Conservation (phyloP, 2,329 filamentous ascomycete species). For the Apiospora pterosperma region DNA sequence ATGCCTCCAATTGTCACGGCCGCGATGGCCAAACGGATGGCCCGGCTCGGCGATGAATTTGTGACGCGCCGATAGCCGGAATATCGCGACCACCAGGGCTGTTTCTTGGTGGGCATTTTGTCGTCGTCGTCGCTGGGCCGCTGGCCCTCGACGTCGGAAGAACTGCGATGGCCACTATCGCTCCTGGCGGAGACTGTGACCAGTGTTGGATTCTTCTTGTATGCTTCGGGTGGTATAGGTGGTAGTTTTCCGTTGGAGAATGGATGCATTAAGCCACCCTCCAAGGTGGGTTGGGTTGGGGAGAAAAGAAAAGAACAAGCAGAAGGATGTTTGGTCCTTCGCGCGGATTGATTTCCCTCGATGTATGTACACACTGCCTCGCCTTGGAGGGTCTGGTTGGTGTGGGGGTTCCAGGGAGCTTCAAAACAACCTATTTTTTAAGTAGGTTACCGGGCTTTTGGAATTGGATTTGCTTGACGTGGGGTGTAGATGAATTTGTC, state of each 20-base stretch:
- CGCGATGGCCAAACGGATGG: constrained; percentile 10
- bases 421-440: too few species aligned
- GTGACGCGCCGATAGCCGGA: constrained; percentile 8
- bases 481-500: background rate
- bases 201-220: background rate
- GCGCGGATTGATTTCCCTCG: too few species aligned
- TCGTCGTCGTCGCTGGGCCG: constrained; percentile 4
- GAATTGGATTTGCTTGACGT: background rate
- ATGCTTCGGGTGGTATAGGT: background rate
- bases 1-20: constrained; percentile 7
- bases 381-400: too few species aligned
- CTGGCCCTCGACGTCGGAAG: constrained; percentile 7
- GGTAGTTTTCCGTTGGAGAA: background rate
- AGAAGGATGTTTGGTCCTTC: background rate
- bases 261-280: background rate
- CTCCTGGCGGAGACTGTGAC: background rate
- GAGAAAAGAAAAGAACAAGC: background rate
- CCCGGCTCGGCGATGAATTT: constrained; percentile 1
- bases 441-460: background rate
- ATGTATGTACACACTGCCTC: too few species aligned
- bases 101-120: constrained; percentile 6
- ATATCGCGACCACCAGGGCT: constrained; percentile 11
- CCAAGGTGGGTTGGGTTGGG: background rate
- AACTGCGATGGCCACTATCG: background rate
- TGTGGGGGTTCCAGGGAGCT: background rate